Evolutionary conservation across 768 basidiomycete genomes (phyloP).

Genomic region (Tricholoma sp.): DNA sequence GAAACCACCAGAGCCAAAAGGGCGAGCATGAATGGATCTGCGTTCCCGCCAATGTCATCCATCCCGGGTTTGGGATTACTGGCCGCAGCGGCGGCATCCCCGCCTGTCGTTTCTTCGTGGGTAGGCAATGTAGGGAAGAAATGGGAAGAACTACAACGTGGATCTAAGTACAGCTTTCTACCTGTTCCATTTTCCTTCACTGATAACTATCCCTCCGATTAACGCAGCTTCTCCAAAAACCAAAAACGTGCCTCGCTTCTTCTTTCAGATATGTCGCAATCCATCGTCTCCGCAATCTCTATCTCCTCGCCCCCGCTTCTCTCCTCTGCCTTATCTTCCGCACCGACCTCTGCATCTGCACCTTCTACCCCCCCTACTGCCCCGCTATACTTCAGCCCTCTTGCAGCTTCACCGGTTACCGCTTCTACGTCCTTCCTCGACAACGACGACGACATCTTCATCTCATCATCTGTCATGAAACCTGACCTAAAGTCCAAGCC

Average conservation of each 20-base stretch:
- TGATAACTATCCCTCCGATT: not conserved
- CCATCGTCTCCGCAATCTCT: conserved; percentile 39
- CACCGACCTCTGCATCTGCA: not conserved
- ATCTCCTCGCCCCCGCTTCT: conserved; percentile 33
- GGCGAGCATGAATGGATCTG: conserved; percentile 11
- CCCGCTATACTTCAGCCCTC: conserved; percentile 13
- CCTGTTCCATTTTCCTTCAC: not conserved
- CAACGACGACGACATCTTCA: conserved; percentile 30
- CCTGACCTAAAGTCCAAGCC: conserved; percentile 19
- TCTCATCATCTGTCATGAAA: conserved; percentile 27
- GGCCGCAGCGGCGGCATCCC: conserved; percentile 14
- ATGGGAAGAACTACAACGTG: conserved; percentile 51
- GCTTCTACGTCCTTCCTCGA: conserved; percentile 31
- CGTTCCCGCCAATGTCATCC: conserved; percentile 29
- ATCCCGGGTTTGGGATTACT: conserved; percentile 36
- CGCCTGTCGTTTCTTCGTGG: conserved; percentile 35
- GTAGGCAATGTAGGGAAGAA: conserved; percentile 57
- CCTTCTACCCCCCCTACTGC: conserved; percentile 11
- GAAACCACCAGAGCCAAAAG: conserved; percentile 7
- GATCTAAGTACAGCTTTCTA: conserved; percentile 43
- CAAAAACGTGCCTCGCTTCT: conserved; percentile 67
- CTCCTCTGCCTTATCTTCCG: conserved; percentile 17
- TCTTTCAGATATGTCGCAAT: conserved; percentile 59
- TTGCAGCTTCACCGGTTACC: conserved; percentile 14
- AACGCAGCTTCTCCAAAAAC: conserved; percentile 53